Evolutionary conservation across 2,329 filamentous ascomycete genomes (phyloP).

Genomic region (Gliomastix tumulicola): DNA sequence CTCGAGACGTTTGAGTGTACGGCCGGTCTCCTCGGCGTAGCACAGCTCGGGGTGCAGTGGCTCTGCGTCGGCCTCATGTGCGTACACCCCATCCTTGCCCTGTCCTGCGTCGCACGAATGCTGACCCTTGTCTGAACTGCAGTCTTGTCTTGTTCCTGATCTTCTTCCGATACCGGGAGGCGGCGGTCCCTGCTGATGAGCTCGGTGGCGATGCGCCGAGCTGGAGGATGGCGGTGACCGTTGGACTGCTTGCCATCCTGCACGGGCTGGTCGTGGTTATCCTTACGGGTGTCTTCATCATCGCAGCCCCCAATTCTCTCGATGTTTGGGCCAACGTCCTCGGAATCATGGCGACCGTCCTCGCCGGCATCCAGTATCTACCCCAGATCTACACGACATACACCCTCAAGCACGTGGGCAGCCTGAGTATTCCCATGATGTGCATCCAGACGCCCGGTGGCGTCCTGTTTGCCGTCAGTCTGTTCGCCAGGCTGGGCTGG

Average conservation of each 20-base stretch:
- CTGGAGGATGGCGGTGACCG: conserved; percentile 72
- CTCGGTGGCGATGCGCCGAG: conserved; percentile 48
- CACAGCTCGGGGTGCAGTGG: conserved; percentile 89
- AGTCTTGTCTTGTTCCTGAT: conserved; percentile 91
- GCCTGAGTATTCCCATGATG: conserved; percentile 96
- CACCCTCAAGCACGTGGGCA: conserved; percentile 76
- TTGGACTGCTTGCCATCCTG: conserved; percentile 65
- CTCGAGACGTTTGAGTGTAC: conserved; percentile 77
- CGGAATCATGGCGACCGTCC: conserved; percentile 68
- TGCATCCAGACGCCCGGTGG: conserved; percentile 93
- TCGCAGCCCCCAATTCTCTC: conserved; percentile 56
- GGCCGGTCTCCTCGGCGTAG: conserved; percentile 79
- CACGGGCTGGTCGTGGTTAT: conserved; percentile 69
- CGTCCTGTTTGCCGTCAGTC: conserved; percentile 79
- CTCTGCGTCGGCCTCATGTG: conserved; percentile 88
- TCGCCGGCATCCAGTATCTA: conserved; percentile 86
- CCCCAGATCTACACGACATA: conserved; percentile 95
- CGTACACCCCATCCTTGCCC: conserved; percentile 19
- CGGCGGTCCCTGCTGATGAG: conserved; percentile 40
- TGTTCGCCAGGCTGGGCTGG: conserved; percentile 71
- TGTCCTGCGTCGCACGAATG: not conserved
- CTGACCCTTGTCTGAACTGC: conserved; percentile 11
- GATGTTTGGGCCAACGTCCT: conserved; percentile 79
- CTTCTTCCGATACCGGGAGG: conserved; percentile 71
- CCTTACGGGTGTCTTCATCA: conserved; percentile 60